A percentile compares a stretch with the other conserved stretches of the same genome.
phyloP scores from a whole-genome alignment of 805 yeast species.

The Ogataea angusta region DNA sequence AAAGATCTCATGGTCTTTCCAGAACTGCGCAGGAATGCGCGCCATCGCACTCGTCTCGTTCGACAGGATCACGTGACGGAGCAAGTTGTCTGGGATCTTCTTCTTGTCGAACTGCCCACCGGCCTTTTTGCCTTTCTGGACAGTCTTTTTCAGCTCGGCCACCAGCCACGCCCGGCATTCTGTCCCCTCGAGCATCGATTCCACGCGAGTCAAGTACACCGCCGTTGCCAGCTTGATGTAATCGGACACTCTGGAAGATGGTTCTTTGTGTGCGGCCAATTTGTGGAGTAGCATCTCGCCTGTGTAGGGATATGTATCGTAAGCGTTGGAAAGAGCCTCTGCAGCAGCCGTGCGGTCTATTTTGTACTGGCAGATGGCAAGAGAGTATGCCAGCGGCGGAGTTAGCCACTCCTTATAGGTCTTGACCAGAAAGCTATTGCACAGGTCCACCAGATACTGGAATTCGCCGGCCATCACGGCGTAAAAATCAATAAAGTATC shows the following conservation, averaged over 20 bases:
- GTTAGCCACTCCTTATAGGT: slow-evolving; percentile 67
- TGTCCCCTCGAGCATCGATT: slow-evolving; percentile 50
- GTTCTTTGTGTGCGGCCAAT: slow-evolving; percentile 37
- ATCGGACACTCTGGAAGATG: slow-evolving; percentile 26
- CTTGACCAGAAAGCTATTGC: slow-evolving; percentile 51
- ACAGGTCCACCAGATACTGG: slow-evolving; percentile 56
- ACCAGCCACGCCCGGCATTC: slow-evolving; percentile 41
- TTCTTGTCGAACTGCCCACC: slow-evolving; percentile 18
- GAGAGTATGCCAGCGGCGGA: slow-evolving; percentile 67
- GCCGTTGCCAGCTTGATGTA: slow-evolving; percentile 45
- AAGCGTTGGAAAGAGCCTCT: slow-evolving; percentile 47
- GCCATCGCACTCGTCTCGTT: slow-evolving; percentile 73
- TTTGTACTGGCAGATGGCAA: slow-evolving; percentile 57
- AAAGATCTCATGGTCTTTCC: slow-evolving; percentile 58
- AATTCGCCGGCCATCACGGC: slow-evolving; percentile 64
- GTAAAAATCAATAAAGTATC: slow-evolving; percentile 79
- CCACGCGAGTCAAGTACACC: slow-evolving; percentile 57
- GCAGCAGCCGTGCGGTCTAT: slow-evolving; percentile 42
- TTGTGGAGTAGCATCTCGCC: slow-evolving; percentile 48
- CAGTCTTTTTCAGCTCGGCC: slow-evolving; percentile 16
- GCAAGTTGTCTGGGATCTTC: slow-evolving; percentile 55
- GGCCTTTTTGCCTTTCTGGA: slow-evolving; percentile 17
- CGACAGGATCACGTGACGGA: slow-evolving; percentile 66
- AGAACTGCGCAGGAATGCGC: slow-evolving; percentile 56
- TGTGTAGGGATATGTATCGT: slow-evolving; percentile 53